Base-by-base conservation (phyloP, 2,329 filamentous ascomycete species). In the Colletotrichum sp. region DNA sequence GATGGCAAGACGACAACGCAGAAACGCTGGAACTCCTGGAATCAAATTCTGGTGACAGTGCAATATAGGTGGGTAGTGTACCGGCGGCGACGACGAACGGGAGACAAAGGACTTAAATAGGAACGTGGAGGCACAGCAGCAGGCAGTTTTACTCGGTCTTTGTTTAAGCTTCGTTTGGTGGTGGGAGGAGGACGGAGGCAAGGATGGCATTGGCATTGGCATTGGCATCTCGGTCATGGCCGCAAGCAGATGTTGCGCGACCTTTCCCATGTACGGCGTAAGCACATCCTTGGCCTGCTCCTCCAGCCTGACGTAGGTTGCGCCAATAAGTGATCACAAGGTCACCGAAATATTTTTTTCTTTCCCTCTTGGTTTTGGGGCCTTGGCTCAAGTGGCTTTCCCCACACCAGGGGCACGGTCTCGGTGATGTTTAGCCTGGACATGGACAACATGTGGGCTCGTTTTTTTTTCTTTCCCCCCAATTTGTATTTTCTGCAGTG, bases 241-340 rank as follows among this genome's bases (percentile, higher is more conserved):
- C 34, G 73, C 69, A 76, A 76, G 73, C 73, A 73, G 55, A 65
- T 75, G 66, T 75, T 76, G 75, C 64, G 64, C 69, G 36, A 69
- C 68, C 60, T 69, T 59, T 72, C 63, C 72, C 70, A 73, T 67
- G 62, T 68, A 69, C 70, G 70, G 64, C 70, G 73, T 36, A 68
- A 73, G 69, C 71, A 70, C 36, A 76, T 69, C 73, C 73, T 73
- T 73, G 73, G 73, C 73, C 69, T 36, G 13, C 52, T 59, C 49
- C 66, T 69, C 66, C 65, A 36, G 30, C 73, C 52, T 69, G 59
- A 52, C 68, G 60, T 71, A 66, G 59, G 69, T 52, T 75, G 66
- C 71, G 71, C 70, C 71, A 66, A 64, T 65, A 36, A 77, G 34
- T 75, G 75, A 77, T 78, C 77, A 78, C 77, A 77, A 65, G 77